Conservation (phyloP, 352 stramenopile species). For the Phytopythium kandeliae region DNA sequence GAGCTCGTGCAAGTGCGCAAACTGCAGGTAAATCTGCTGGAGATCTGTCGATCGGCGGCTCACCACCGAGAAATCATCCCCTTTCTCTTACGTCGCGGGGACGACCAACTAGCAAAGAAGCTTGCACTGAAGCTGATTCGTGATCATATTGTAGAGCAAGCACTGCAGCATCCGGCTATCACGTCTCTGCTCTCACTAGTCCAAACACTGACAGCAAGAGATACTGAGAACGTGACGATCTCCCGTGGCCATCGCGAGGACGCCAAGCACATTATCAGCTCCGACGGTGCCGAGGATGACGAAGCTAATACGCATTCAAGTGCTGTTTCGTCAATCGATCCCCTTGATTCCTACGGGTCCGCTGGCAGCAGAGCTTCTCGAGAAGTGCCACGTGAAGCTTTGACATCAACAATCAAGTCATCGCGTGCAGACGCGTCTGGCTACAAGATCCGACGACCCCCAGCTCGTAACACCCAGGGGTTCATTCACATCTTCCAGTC, state of each 20-base stretch:
- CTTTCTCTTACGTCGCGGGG: constrained; percentile 56
- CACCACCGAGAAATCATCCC: constrained; percentile 57
- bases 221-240: background rate
- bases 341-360: background rate
- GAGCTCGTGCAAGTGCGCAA: constrained; percentile 56
- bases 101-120: constrained; percentile 35
- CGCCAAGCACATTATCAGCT: background rate
- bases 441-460: background rate
- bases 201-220: constrained; percentile 27
- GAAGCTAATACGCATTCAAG: background rate
- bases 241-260: background rate
- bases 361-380: background rate
- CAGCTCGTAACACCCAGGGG: constrained; percentile 30
- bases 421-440: background rate
- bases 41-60: constrained; percentile 51
- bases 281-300: background rate
- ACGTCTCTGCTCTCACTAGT: constrained; percentile 31
- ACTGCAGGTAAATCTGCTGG: constrained; percentile 55
- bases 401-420: background rate
- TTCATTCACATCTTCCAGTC: constrained; percentile 44
- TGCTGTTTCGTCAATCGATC: background rate
- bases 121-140: constrained; percentile 49
- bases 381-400: background rate
- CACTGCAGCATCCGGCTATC: constrained; percentile 23
- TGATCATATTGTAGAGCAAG: constrained; percentile 48